phyloP scores from a whole-genome alignment of 2,329 filamentous ascomycete genomes.

The Dothideomycetes sp. region DNA sequence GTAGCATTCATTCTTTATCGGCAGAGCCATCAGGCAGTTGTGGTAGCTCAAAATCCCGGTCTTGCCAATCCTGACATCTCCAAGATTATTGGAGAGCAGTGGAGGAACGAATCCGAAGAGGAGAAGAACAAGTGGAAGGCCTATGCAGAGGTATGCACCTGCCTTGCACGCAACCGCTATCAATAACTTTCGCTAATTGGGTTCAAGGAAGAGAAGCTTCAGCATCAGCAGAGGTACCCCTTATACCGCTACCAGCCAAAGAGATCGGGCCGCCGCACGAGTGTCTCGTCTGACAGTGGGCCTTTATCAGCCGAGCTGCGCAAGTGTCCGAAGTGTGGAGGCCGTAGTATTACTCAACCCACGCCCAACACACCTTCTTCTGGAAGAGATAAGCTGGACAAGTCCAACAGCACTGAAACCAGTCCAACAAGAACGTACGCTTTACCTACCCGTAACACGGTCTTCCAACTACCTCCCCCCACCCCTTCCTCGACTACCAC shows the following conservation, averaged over 20 bases:
- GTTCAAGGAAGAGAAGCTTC: constrained; percentile 68
- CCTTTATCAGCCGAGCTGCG: constrained; percentile 25
- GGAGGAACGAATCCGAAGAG: constrained; percentile 64
- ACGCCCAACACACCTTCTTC: constrained; percentile 16
- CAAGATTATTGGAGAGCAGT: constrained; percentile 91
- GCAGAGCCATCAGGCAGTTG: constrained; percentile 76
- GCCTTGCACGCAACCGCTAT: constrained; percentile 5
- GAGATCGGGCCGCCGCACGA: constrained; percentile 34
- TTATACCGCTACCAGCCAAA: constrained; percentile 91
- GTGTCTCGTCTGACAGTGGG: constrained; percentile 15
- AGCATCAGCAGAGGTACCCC: constrained; percentile 82
- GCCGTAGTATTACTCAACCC: constrained; percentile 44
- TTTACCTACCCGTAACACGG: constrained; percentile 5
- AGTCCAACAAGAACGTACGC: constrained; percentile 6
- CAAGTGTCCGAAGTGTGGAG: constrained; percentile 61
- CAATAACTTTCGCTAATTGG: background rate
- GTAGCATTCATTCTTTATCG: constrained; percentile 96
- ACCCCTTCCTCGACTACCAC: constrained; percentile 20
- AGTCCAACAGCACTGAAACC: constrained; percentile 3
- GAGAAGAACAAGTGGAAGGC: constrained; percentile 79
- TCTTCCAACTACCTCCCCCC: constrained; percentile 14
- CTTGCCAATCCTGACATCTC: constrained; percentile 93
- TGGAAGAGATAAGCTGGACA: constrained; percentile 3
- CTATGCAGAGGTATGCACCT: constrained; percentile 58
- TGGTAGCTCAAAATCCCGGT: constrained; percentile 74